A percentile compares a stretch with the other conserved stretches of the same genome.
These are phyloP conservation scores for Obba rivulosa DNA, from an alignment of 768 basidiomycete species.

Conservation along the genomic window DNA sequence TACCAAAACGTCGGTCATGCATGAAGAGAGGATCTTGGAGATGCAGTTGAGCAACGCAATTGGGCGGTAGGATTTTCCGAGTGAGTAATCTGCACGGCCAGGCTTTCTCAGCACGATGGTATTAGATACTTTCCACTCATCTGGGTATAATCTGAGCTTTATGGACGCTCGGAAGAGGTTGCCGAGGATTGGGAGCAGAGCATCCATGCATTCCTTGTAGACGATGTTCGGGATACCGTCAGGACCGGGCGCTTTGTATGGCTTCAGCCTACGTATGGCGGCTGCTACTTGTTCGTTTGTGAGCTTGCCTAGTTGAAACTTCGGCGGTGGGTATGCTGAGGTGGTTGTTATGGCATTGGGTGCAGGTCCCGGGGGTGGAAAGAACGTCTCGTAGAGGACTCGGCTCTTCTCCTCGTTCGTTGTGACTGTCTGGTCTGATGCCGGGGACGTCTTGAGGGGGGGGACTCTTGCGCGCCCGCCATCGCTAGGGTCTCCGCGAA, in stretches of 20 bases:
- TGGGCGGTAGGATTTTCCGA: constrained; percentile 27
- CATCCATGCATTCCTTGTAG: constrained; percentile 20
- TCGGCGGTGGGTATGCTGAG: constrained; percentile 23
- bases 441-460: no score
- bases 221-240: constrained; percentile 28
- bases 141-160: constrained; percentile 18
- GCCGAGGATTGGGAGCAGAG: constrained; percentile 21
- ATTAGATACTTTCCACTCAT: constrained; percentile 20
- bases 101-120: constrained; percentile 31
- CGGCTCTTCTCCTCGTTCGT: constrained; percentile 13
- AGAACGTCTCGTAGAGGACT: constrained; percentile 23
- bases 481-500: constrained; percentile 3
- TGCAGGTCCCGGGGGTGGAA: constrained; percentile 11
- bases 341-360: constrained; percentile 1
- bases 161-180: constrained; percentile 26
- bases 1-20: constrained; percentile 11
- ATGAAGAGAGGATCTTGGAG: constrained; percentile 18
- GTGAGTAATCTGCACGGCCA: constrained; percentile 27
- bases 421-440: background rate
- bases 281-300: constrained; percentile 22
- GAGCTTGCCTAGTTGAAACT: constrained; percentile 15
- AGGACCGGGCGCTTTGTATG: constrained; percentile 30
- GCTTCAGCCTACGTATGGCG: constrained; percentile 23
- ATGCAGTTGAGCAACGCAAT: constrained; percentile 27
- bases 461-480: constrained; percentile 15